A percentile compares a stretch with the other conserved stretches of the same genome.
Evolutionary conservation across 768 basidiomycete genomes (phyloP).

Genomic region (Mycena kentingensis): DNA sequence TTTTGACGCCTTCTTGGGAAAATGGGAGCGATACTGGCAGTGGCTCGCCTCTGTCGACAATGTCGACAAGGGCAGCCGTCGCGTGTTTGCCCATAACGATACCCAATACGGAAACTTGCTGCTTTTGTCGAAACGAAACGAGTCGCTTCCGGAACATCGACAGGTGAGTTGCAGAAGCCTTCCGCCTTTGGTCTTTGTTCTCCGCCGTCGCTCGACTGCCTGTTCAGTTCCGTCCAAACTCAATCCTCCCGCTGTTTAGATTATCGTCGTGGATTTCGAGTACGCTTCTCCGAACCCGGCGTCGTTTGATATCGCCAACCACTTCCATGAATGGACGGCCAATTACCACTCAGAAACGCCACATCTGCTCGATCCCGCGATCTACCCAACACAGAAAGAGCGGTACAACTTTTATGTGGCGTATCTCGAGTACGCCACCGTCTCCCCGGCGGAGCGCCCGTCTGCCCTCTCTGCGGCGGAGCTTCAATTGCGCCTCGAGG

Average conservation of each 20-base stretch:
- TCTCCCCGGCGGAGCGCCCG: slow-evolving; percentile 35
- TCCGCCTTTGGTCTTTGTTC: too few species aligned
- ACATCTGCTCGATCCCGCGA: slow-evolving; percentile 60
- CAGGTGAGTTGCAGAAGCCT: too few species aligned
- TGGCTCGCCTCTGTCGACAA: slow-evolving; percentile 71
- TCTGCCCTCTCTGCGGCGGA: slow-evolving; percentile 41
- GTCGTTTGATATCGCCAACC: slow-evolving; percentile 94
- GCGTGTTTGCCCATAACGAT: slow-evolving; percentile 92
- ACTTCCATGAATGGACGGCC: slow-evolving; percentile 96
- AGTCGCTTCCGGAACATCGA: slow-evolving; percentile 70
- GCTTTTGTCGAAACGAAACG: slow-evolving; percentile 57
- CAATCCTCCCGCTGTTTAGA: slow-evolving; percentile 43
- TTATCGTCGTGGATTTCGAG: slow-evolving; percentile 97
- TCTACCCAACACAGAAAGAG: slow-evolving; percentile 73
- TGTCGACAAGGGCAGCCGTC: slow-evolving; percentile 56
- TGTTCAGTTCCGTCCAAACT: slow-evolving; percentile 11
- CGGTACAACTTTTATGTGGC: slow-evolving; percentile 83
- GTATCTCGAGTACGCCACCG: slow-evolving; percentile 64
- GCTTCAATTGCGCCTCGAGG: slow-evolving; percentile 42
- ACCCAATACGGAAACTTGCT: slow-evolving; percentile 94
- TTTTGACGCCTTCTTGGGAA: slow-evolving; percentile 59
- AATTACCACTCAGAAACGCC: slow-evolving; percentile 78
- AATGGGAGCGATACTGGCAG: slow-evolving; percentile 68
- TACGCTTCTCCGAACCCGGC: slow-evolving; percentile 92
- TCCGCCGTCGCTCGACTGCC: slow-evolving; percentile 2